Evolutionary conservation across 2,329 filamentous ascomycete genomes (phyloP), one percentile per base, ranked within the genome.

Genomic region (Fusarium sp.): DNA sequence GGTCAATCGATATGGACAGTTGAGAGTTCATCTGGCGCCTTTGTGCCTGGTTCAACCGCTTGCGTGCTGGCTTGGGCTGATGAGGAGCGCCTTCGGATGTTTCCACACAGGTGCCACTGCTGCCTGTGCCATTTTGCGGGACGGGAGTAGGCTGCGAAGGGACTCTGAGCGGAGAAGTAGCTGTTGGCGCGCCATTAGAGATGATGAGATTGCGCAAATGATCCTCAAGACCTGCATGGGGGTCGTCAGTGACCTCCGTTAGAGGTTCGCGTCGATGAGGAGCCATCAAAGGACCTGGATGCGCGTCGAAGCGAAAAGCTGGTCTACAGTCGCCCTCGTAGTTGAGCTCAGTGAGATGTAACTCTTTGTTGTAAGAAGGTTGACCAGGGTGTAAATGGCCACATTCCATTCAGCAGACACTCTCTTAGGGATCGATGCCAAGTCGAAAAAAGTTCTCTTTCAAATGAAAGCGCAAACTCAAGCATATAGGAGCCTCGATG

Each of bases 21-120:
- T 89, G 84, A 6, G 87, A 82, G 56, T 82, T 88, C 85, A 89
- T 87, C 70, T 89, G 86, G 21, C 88, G 84, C 47, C 88, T 82
- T 69, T 90, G 86, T 3, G 88, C 87, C 72, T 90, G 88, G 62
- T 90, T 90, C 4, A 80, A 84, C 21, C 87, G 85, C 69, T 83
- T 88, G 69, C 80, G 79, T 49, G 69, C 61, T n/a, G 73, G 56
- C 52, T 77, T 81, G 67, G 70, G 72, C 20, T 69, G 49, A 40
- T 69, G 63, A 9, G 65, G 46, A 14, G 37, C 15, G 4, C 49
- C 48, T 52, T 59, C 61, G 21, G 59, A 39, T 42, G 49, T 25
- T 21, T 54, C 58, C 18, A n/a, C 20, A 17, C n/a, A 25, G 42
- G 39, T 17, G n/a, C 18, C 36, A 25, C 29, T 35, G 21, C 50